These are phyloP conservation scores for Epichloe glyceriae DNA, from an alignment of 2,329 filamentous ascomycete species.

Conservation along the genomic window DNA sequence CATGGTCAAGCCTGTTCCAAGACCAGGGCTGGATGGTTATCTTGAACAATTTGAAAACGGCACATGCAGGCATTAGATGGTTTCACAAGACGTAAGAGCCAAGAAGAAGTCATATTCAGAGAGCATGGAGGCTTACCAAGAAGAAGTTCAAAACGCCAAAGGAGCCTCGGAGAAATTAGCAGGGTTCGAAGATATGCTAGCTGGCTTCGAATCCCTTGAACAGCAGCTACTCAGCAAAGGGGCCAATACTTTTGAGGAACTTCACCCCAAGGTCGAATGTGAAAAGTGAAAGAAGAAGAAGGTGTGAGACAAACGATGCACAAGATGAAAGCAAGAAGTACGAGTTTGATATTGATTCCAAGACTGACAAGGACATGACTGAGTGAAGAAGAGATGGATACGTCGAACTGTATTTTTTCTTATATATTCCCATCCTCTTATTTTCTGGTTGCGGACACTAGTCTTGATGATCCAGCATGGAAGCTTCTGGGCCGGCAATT, in stretches of 20 bases:
- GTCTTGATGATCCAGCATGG: constrained; percentile 35
- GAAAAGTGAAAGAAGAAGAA: constrained; percentile 4
- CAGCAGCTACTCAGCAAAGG: constrained; percentile 39
- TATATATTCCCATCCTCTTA: background rate
- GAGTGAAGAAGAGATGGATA: constrained; percentile 46
- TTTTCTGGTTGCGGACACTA: background rate
- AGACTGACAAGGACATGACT: constrained; percentile 39
- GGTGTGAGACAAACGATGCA: background rate
- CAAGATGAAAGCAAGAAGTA: constrained; percentile 27
- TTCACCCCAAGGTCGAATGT: constrained; percentile 41
- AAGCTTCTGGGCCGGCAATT: constrained; percentile 61
- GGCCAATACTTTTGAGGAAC: constrained; percentile 53
- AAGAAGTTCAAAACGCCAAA: constrained; percentile 7
- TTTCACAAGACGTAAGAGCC: constrained; percentile 23
- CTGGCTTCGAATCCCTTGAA: constrained; percentile 43
- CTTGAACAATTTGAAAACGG: constrained; percentile 35
- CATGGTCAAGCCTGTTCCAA: constrained; percentile 3
- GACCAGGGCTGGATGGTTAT: constrained; percentile 36
- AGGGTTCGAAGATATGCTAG: constrained; percentile 37
- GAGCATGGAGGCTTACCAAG: constrained; percentile 15
- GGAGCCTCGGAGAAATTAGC: constrained; percentile 37
- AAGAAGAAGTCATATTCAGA: constrained; percentile 20
- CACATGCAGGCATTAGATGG: constrained; percentile 48
- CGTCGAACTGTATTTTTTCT: constrained; percentile 41
- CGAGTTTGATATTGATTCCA: constrained; percentile 35